Base-by-base conservation (phyloP, 352 stramenopile genomes). In the Pythium insidiosum region DNA sequence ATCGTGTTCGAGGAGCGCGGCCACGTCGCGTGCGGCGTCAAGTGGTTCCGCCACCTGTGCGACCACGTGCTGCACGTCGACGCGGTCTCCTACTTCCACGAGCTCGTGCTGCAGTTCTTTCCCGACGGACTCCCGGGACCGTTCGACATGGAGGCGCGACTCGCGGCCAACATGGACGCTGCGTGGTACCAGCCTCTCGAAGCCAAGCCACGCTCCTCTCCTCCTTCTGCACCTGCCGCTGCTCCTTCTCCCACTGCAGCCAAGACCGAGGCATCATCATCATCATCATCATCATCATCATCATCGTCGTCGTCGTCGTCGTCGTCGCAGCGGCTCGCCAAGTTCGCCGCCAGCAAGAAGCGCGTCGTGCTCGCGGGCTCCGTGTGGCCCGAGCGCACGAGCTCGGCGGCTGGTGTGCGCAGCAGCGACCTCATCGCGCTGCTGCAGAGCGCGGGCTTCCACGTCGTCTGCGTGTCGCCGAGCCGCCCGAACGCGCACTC, bases 321-420 rank as follows among this genome's bases (percentile, higher is more conserved):
- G 0, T 46, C 65, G 28, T 72, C 58, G 19, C 20, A 53, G 5
- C 71, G 66, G 18, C 47, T 84, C 6, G 50, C 59, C 9, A 61
- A 59, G 16, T 85, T 84, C 23, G 61, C 66, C 9, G 47, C 64
- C 16, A 65, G 58, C 42, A 85, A 89, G 52, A 80, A 77, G 37
- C 82, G 77, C 36, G 62, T 88, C 20, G 61, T 93, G 41, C 35
- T 93, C 19, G 59, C 69, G 0, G 80, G 80, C 0, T 79, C 66
- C 0, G 80, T 93, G 22, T 95, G 79, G 84, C 85, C 87, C 6
- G 83, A 96, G 56, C 74, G 78, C 6, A 92, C 85, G 29, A 89
- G 76, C 42, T 94, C 83, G 2, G 88, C 88, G 2, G 88, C 88
- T 13, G 88, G 88, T 9, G 85, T 93, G 6, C 71, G 86, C 22